Evolutionary conservation across 2,329 filamentous ascomycete genomes (phyloP).

Genomic region (Botrytis deweyae): DNA sequence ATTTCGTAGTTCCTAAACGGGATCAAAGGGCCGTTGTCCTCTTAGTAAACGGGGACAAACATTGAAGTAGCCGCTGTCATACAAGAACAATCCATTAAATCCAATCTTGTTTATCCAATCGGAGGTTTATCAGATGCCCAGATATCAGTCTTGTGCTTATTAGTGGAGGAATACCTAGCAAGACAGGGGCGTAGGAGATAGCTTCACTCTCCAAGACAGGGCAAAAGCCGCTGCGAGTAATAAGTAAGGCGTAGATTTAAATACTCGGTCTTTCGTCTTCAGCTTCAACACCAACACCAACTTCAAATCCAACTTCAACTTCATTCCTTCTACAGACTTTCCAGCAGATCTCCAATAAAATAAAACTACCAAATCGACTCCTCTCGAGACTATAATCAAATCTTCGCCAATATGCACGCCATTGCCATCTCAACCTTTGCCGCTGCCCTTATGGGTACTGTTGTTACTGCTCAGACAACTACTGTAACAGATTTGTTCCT

Average conservation of each 20-base stretch:
- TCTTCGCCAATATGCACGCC: conserved; percentile 19
- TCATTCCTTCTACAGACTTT: background rate
- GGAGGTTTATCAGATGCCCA: background rate
- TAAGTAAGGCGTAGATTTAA: background rate
- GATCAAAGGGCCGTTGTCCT: background rate
- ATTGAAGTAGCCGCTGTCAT: background rate
- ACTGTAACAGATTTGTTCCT: conserved; percentile 11
- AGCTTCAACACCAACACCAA: background rate
- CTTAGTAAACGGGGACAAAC: background rate
- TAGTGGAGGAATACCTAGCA: background rate
- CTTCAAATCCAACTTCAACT: background rate
- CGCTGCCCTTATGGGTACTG: conserved; percentile 14
- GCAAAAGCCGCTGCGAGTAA: background rate
- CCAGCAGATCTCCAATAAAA: background rate
- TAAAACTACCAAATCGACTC: background rate
- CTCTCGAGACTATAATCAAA: background rate
- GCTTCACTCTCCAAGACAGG: background rate
- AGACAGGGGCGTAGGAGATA: background rate
- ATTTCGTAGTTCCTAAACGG: background rate
- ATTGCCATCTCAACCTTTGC: conserved; percentile 10
- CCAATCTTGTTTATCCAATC: background rate
- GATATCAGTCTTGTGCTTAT: background rate
- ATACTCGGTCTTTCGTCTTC: background rate
- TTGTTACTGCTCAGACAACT: background rate
- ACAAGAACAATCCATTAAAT: background rate